Percentiles rank a stretch among this genome's conserved stretches.
Evolutionary conservation across 805 yeast species (phyloP).

Genomic region (Debaryomyces castellii): DNA sequence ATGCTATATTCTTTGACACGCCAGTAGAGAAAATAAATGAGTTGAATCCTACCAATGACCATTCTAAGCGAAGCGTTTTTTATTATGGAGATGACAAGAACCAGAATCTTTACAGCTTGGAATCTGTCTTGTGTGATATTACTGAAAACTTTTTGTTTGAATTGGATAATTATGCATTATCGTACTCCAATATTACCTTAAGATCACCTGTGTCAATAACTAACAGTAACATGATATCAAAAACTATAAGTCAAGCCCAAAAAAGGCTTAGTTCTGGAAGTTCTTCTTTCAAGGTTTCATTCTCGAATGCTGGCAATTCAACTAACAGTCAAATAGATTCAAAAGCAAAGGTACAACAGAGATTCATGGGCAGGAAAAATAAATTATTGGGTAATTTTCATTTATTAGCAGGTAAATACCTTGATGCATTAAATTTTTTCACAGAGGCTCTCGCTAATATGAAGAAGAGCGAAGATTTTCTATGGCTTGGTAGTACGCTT

Average conservation of each 20-base stretch:
- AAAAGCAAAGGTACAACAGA: conserved; percentile 35
- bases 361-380: conserved; percentile 68
- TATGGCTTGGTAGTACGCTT: conserved; percentile 89
- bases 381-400: conserved; percentile 77
- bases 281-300: conserved; percentile 34
- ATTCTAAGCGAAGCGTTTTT: conserved; percentile 17
- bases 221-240: conserved; percentile 44
- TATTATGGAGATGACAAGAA: conserved; percentile 27
- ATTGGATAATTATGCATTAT: conserved; percentile 66
- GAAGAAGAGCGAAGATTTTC: conserved; percentile 63
- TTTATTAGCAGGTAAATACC: conserved; percentile 74
- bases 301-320: conserved; percentile 7
- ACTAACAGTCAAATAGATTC: conserved; percentile 16
- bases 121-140: conserved; percentile 73
- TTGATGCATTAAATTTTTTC: conserved; percentile 69
- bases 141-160: conserved; percentile 61
- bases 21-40: conserved; percentile 21
- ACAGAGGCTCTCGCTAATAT: conserved; percentile 68
- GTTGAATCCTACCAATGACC: conserved; percentile 15
- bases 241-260: conserved; percentile 41
- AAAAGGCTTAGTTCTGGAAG: conserved; percentile 43
- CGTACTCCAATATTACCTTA: conserved; percentile 76
- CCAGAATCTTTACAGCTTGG: conserved; percentile 33
- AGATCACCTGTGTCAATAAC: conserved; percentile 75
- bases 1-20: conserved; percentile 53